phyloP scores from a whole-genome alignment of 331 rosid genomes.

The Rosa hybrid region DNA sequence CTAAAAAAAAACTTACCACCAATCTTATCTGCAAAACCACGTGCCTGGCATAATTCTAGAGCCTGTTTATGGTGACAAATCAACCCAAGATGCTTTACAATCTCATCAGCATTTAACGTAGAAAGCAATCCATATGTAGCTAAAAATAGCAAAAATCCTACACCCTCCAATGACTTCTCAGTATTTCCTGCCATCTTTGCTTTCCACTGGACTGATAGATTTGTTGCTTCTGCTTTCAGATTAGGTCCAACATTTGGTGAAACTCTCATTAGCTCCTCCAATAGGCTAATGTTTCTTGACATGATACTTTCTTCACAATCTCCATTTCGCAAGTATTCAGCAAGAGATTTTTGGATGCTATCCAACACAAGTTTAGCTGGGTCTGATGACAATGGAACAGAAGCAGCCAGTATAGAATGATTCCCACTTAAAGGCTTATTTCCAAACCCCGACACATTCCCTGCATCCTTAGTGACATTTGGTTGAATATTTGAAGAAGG shows the following conservation, averaged over 20 bases:
- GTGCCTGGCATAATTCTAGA: slow-evolving; percentile 36
- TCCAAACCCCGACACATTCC: slow-evolving; percentile 26
- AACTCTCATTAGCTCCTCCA: slow-evolving; percentile 43
- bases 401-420: slow-evolving; percentile 27
- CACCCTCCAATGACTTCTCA: slow-evolving; percentile 41
- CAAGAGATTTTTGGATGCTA: slow-evolving; percentile 34
- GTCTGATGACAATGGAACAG: slow-evolving; percentile 37
- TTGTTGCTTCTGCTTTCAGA: slow-evolving; percentile 46
- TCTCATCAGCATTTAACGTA: slow-evolving; percentile 36
- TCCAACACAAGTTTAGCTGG: slow-evolving; percentile 56
- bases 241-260: slow-evolving; percentile 41
- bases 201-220: slow-evolving; percentile 52
- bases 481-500: slow-evolving; percentile 26
- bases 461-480: slow-evolving; percentile 15
- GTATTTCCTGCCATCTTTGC: slow-evolving; percentile 25
- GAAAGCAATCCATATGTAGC: slow-evolving; percentile 45
- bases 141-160: slow-evolving; percentile 52
- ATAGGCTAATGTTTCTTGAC: slow-evolving; percentile 25
- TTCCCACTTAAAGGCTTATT: slow-evolving; percentile 26
- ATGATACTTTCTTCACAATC: slow-evolving; percentile 27
- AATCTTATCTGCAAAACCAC: slow-evolving; percentile 43
- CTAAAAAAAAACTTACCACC: slow-evolving; percentile 17
- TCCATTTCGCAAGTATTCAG: slow-evolving; percentile 27
- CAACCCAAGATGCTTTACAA: slow-evolving; percentile 46
- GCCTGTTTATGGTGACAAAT: slow-evolving; percentile 45